Evolutionary conservation across 2,329 filamentous ascomycete genomes (phyloP).

Genomic region (Periconia macrospinosa): DNA sequence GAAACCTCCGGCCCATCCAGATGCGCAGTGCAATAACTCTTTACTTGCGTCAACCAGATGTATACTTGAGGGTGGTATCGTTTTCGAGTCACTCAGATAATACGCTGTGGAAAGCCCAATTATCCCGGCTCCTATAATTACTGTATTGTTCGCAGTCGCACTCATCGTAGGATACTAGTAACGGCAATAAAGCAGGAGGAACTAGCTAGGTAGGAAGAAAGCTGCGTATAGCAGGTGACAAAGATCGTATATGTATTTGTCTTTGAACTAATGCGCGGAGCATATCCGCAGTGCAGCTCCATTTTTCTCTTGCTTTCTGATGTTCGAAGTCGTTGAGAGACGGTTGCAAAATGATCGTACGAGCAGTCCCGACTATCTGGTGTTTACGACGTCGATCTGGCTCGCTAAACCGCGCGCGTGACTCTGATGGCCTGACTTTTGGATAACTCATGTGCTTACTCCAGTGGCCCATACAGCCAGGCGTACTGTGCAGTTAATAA

Average conservation of each 20-base stretch:
- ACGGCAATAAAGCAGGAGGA: too few species aligned
- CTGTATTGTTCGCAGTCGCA: conserved; percentile 21
- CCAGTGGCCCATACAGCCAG: not conserved
- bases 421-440: conserved; percentile 12
- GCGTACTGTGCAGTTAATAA: too few species aligned
- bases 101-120: conserved; percentile 56
- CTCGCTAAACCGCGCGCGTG: conserved; percentile 14
- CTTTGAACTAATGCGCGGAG: not conserved
- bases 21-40: conserved; percentile 71
- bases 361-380: conserved; percentile 7
- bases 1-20: conserved; percentile 74
- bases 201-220: too few species aligned
- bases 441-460: not conserved
- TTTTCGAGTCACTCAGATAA: conserved; percentile 60
- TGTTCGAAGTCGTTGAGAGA: not conserved
- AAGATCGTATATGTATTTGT: not conserved
- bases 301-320: not conserved
- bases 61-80: conserved; percentile 49
- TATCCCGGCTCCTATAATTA: conserved; percentile 50
- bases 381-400: conserved; percentile 1
- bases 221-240: too few species aligned
- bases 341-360: conserved; percentile 10
- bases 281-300: not conserved
- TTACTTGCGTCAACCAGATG: conserved; percentile 61
- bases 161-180: conserved; percentile 7